Conservation (phyloP, 176 grass and related monocot species). For the Oropetium thomaeum region DNA sequence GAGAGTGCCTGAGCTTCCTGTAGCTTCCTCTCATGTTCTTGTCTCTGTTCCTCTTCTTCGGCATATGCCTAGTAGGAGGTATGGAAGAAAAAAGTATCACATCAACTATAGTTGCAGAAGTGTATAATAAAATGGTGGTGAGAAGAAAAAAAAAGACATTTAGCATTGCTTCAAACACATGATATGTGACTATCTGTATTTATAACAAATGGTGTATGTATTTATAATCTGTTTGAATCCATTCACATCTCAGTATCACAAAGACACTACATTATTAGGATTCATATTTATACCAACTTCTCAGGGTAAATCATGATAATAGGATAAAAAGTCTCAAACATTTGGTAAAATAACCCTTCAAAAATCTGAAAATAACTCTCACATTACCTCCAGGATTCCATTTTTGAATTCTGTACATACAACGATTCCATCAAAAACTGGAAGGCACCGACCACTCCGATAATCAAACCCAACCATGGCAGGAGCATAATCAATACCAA, state of each 20-base stretch:
- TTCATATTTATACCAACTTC: background rate
- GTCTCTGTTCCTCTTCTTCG: conserved; percentile 72
- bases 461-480: conserved; percentile 98
- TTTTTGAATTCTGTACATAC: conserved; percentile 72
- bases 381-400: conserved; percentile 78
- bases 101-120: conserved; percentile 1
- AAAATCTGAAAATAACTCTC: conserved; percentile 11
- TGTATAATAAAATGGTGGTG: background rate
- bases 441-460: conserved; percentile 56
- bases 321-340: background rate
- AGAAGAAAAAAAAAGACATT: background rate
- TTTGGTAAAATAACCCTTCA: too few relatives aligned
- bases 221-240: conserved; percentile 5
- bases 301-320: background rate
- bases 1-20: conserved; percentile 69
- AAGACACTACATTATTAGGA: background rate
- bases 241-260: background rate
- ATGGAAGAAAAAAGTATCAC: background rate
- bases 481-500: conserved; percentile 87
- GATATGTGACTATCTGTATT: background rate
- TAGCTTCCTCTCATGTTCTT: conserved; percentile 50
- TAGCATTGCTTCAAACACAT: background rate
- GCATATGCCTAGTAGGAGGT: conserved; percentile 54
- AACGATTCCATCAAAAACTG: conserved; percentile 84
- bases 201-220: background rate